Conservation (phyloP, 2,329 filamentous ascomycete genomes). For the Ophiobolus disseminans region DNA sequence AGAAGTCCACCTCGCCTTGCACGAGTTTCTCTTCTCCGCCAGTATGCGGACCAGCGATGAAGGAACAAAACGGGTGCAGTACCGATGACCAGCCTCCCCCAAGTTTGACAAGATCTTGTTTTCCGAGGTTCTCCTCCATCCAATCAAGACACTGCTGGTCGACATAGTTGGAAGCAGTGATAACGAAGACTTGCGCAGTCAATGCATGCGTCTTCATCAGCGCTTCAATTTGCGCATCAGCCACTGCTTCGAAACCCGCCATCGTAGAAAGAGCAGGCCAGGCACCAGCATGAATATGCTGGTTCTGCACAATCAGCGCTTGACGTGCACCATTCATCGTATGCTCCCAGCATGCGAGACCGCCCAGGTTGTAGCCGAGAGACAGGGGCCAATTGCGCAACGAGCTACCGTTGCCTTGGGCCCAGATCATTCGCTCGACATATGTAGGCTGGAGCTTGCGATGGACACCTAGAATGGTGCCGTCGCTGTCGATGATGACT, state of each 20-base stretch:
- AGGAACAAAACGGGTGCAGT: conserved; percentile 46
- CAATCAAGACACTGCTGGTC: conserved; percentile 53
- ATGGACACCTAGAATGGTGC: conserved; percentile 46
- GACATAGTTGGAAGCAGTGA: conserved; percentile 53
- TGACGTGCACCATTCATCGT: conserved; percentile 50
- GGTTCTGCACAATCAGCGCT: conserved; percentile 42
- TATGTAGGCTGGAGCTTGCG: conserved; percentile 49
- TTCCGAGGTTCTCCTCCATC: conserved; percentile 47
- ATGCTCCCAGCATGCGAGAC: conserved; percentile 49
- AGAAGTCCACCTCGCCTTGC: conserved; percentile 46
- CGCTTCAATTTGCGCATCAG: conserved; percentile 56
- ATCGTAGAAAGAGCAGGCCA: conserved; percentile 50
- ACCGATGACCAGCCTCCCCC: conserved; percentile 48
- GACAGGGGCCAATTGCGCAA: conserved; percentile 40
- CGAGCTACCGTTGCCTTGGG: conserved; percentile 43
- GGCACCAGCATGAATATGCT: conserved; percentile 47
- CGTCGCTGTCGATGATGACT: conserved; percentile 43
- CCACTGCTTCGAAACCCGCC: conserved; percentile 51
- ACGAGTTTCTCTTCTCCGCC: conserved; percentile 45
- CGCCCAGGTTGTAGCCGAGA: conserved; percentile 45
- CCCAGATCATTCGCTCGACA: conserved; percentile 46
- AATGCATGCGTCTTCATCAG: conserved; percentile 57
- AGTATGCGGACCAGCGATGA: conserved; percentile 44
- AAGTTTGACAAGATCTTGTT: conserved; percentile 42
- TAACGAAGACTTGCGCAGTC: conserved; percentile 55